Conservation (phyloP, 2,329 filamentous ascomycete species). For the Fusarium devonianum region DNA sequence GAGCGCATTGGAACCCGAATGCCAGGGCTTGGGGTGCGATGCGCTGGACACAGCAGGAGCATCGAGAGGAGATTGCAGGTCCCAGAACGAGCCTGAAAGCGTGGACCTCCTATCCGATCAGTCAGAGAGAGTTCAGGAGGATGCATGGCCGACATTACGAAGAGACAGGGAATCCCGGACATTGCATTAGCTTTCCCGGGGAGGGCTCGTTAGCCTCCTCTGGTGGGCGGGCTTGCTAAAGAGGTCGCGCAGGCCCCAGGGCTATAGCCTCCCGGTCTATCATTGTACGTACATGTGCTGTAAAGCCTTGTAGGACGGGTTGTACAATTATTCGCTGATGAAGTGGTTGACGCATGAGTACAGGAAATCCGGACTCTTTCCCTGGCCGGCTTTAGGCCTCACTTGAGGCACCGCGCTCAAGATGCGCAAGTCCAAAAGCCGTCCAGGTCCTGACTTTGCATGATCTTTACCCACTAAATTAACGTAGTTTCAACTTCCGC, state of each 20-base stretch:
- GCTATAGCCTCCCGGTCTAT: too few species aligned
- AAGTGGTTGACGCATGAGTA: slow-evolving; percentile 16
- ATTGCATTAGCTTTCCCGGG: slow-evolving; percentile 36
- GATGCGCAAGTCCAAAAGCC: slow-evolving; percentile 1
- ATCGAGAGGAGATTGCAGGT: slow-evolving; percentile 38
- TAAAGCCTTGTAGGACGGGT: too few species aligned
- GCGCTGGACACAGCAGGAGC: slow-evolving; percentile 23
- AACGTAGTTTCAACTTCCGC: slow-evolving; percentile 25
- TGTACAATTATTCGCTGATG: too few species aligned
- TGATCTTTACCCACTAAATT: slow-evolving; percentile 14
- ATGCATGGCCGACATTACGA: slow-evolving; percentile 32
- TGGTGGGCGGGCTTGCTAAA: slow-evolving; percentile 5
- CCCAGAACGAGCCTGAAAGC: slow-evolving; percentile 16
- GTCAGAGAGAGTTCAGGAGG: slow-evolving; percentile 8
- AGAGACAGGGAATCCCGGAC: slow-evolving; percentile 19
- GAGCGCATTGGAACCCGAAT: slow-evolving; percentile 4
- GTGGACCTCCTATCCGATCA: slow-evolving; percentile 31
- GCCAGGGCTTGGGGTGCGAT: slow-evolving; percentile 19
- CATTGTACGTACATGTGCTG: too few species aligned
- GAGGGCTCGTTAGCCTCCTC: slow-evolving; percentile 27
- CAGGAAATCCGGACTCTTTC: too few species aligned
- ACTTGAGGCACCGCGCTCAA: slow-evolving; percentile 1
- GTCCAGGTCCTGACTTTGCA: slow-evolving; percentile 5
- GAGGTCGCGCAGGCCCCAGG: slow-evolving; percentile 1
- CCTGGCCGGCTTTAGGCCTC: background rate